Base-by-base conservation (phyloP, 1,139 yeast genomes). In the Ogataea hybrid region DNA sequence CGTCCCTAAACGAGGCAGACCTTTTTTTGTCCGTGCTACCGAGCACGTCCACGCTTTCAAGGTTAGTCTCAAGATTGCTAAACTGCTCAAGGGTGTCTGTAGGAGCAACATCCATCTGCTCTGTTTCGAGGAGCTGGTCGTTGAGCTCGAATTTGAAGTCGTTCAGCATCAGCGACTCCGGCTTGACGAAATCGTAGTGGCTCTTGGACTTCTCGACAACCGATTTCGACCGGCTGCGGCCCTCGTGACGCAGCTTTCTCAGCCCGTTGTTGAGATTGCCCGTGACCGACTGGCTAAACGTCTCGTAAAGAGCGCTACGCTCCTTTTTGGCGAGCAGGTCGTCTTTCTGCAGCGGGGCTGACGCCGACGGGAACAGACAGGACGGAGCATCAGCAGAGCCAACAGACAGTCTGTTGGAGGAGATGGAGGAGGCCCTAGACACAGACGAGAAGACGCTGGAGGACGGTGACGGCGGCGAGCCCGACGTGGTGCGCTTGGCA, bases 1-100 rank as follows among this genome's bases (percentile, higher is more conserved):
- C 57, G 41, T 59, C 63, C 38, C 56, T 50, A 28, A 57, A 44
- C 14, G 47, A 50, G 18, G 45, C 43, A 8, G 47, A 34, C 27
- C 52, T 34, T 23, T 42, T 46, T 16, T 39, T 35, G 16, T 39
- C 41, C 10, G 30, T 22, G 8, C 35, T 25, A 7, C 18, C 16
- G 12, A 39, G 17, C 20, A 34, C 18, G 11, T 34, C 32, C 10
- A 41, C 15, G 9, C 33, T 21, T 15, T 30, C 36, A 11, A 32
- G 23, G 8, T 16, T 5, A 14, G 17, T 18, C 18, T 33, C 36
- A 10, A 32, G 27, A 7, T 16, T 5, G 20, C 16, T 23, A 8
- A 39, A 17, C 37, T 25, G 28, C 16, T 32, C 35, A 14, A 12
- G 12, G 16, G 17, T 7, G 12, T 23, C 35, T 4, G 27, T 22